Conservation (phyloP, 164 flowering plant species). For the Sedum album region DNA sequence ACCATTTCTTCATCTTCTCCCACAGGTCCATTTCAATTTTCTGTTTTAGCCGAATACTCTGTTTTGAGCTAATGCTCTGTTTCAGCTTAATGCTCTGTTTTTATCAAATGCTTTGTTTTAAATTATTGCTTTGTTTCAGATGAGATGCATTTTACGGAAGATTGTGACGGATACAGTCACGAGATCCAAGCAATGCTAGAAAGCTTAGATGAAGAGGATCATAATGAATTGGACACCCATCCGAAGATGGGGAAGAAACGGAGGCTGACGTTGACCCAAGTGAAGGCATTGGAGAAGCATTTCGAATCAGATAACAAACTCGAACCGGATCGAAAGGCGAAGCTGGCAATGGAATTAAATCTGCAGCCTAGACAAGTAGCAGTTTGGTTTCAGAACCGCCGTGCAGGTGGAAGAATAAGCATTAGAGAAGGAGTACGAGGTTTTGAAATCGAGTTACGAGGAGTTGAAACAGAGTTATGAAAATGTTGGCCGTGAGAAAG, state of each 20-base stretch:
- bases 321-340: slow-evolving; percentile 83
- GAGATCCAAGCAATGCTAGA: not conserved
- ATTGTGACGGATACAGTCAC: no score
- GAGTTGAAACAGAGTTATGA: not conserved
- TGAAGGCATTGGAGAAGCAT: slow-evolving; percentile 75
- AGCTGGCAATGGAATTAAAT: slow-evolving; percentile 68
- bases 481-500: not conserved
- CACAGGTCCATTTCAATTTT: not conserved
- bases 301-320: slow-evolving; percentile 81
- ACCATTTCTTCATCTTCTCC: not conserved
- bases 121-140: not conserved
- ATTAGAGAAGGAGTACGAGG: slow-evolving; percentile 80
- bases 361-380: slow-evolving; percentile 84
- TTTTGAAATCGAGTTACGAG: slow-evolving; percentile 28
- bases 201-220: slow-evolving; percentile 4
- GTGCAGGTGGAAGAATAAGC: slow-evolving; percentile 94
- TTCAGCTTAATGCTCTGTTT: not conserved
- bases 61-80: not conserved
- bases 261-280: slow-evolving; percentile 71
- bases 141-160: not conserved
- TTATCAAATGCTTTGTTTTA: not conserved
- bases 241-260: slow-evolving; percentile 61
- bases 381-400: slow-evolving; percentile 83
- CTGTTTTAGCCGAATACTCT: not conserved
- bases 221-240: slow-evolving; percentile 23